Conservation (phyloP, 116 monocot species). For the Thalassia testudinum region DNA sequence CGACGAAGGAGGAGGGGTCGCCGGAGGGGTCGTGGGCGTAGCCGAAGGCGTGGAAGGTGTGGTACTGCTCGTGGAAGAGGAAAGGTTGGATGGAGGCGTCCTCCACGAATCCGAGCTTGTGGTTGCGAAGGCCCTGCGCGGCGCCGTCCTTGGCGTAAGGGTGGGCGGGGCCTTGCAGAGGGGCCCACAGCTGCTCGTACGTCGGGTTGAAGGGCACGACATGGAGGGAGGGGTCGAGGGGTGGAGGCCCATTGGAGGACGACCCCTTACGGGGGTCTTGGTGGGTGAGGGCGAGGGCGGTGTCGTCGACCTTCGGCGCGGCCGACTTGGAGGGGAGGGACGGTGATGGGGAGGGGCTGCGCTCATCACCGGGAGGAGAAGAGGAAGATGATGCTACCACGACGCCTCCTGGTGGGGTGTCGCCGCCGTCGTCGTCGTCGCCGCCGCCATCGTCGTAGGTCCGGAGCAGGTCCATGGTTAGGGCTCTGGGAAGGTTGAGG, state of each 20-base stretch:
- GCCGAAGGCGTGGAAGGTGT: slow-evolving; percentile 90
- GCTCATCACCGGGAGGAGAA: not conserved
- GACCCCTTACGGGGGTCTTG: slow-evolving; percentile 4
- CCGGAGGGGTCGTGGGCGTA: slow-evolving; percentile 89
- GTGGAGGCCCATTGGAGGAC: slow-evolving; percentile 17
- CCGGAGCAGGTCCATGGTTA: slow-evolving; percentile 13
- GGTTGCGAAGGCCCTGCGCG: slow-evolving; percentile 79
- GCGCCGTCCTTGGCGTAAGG: slow-evolving; percentile 69
- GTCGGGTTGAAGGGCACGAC: slow-evolving; percentile 79
- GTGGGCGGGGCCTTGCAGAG: slow-evolving; percentile 66
- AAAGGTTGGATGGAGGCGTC: slow-evolving; percentile 83
- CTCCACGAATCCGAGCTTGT: slow-evolving; percentile 98
- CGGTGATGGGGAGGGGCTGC: slow-evolving; percentile 13
- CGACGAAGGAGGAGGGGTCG: slow-evolving; percentile 35
- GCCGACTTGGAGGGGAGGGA: slow-evolving; percentile 48
- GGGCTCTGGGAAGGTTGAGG: too few relatives aligned
- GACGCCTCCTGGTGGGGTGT: not conserved
- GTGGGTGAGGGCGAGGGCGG: slow-evolving; percentile 45
- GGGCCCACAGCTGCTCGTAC: slow-evolving; percentile 96
- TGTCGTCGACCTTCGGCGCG: slow-evolving; percentile 77
- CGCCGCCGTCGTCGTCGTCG: slow-evolving; percentile 1
- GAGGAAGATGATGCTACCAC: not conserved
- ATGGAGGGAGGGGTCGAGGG: slow-evolving; percentile 71
- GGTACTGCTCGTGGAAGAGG: slow-evolving; percentile 95
- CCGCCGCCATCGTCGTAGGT: slow-evolving; percentile 9